phyloP scores from a whole-genome alignment of 2,329 filamentous ascomycete genomes.

The Verticillium tricorpus region DNA sequence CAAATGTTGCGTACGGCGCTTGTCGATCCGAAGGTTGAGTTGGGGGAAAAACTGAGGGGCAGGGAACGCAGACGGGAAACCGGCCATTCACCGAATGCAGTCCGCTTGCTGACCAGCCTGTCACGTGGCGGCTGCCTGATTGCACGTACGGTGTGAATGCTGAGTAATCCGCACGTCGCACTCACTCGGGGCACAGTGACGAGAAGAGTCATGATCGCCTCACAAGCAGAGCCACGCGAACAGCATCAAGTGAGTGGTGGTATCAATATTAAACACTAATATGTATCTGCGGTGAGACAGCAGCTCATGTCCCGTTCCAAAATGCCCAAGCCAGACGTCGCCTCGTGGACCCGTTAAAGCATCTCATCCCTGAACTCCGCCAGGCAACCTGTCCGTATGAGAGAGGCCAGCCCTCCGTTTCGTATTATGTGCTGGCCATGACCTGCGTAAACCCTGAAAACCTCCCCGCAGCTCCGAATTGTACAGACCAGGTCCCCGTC shows the following conservation, averaged over 20 bases:
- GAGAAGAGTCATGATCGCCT: no score
- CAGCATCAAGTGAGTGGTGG: neutral
- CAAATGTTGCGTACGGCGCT: neutral
- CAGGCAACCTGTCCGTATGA: neutral
- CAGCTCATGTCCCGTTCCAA: neutral
- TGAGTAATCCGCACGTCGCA: no score
- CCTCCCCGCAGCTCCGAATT: neutral
- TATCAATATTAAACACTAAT: conserved; percentile 2
- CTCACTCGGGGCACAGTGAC: no score
- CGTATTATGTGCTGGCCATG: neutral
- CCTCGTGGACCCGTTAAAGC: neutral
- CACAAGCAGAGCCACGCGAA: neutral
- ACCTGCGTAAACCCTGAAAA: neutral
- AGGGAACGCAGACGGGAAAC: neutral
- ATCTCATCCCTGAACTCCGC: neutral
- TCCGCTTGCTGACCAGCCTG: neutral
- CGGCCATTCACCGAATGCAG: neutral
- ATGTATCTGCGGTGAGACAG: neutral
- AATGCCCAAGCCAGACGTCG: neutral
- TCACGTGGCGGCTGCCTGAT: neutral
- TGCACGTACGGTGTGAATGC: neutral
- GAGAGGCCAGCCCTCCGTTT: neutral
- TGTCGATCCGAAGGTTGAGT: neutral
- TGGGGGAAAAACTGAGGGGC: neutral
- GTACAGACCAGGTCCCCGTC: neutral